A percentile compares a stretch with the other conserved stretches of the same genome.
Evolutionary conservation across 768 basidiomycete genomes (phyloP).

Genomic region (Steccherinum ochraceum): DNA sequence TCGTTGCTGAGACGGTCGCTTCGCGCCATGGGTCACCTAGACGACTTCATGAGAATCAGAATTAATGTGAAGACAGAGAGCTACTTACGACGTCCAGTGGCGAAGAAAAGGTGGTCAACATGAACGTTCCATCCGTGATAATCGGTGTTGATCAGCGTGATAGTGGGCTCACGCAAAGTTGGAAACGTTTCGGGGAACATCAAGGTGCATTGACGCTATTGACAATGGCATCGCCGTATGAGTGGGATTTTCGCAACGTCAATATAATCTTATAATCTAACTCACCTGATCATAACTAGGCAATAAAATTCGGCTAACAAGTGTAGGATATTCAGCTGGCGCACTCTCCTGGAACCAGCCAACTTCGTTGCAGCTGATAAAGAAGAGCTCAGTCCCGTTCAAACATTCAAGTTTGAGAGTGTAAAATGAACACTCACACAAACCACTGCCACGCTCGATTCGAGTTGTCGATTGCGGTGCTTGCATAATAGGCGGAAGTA

Average conservation of each 20-base stretch:
- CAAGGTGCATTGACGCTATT: constrained; percentile 60
- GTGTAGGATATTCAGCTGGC: constrained; percentile 30
- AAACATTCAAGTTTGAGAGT: too few relatives aligned
- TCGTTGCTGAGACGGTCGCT: constrained; percentile 56
- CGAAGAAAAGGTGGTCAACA: constrained; percentile 57
- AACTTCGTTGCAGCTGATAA: constrained; percentile 58
- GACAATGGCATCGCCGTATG: neutral
- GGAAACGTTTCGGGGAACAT: constrained; percentile 61
- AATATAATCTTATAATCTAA: too few relatives aligned
- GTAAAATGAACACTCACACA: constrained; percentile 30
- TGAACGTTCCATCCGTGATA: constrained; percentile 64
- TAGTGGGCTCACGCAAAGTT: constrained; percentile 31
- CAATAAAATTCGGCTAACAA: constrained; percentile 51
- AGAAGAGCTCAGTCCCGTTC: neutral
- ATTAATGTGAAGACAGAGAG: neutral
- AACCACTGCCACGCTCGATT: constrained; percentile 69
- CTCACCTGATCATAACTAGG: constrained; percentile 53
- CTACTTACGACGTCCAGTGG: constrained; percentile 61
- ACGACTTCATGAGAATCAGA: neutral
- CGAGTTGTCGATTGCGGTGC: constrained; percentile 48
- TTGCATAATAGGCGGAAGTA: constrained; percentile 39
- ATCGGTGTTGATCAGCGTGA: constrained; percentile 33
- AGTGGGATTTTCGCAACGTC: neutral
- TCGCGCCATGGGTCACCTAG: constrained; percentile 70
- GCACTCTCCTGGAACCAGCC: constrained; percentile 43